phyloP scores from a whole-genome alignment of 2,329 filamentous ascomycete genomes.

The Sporothrix inflata region DNA sequence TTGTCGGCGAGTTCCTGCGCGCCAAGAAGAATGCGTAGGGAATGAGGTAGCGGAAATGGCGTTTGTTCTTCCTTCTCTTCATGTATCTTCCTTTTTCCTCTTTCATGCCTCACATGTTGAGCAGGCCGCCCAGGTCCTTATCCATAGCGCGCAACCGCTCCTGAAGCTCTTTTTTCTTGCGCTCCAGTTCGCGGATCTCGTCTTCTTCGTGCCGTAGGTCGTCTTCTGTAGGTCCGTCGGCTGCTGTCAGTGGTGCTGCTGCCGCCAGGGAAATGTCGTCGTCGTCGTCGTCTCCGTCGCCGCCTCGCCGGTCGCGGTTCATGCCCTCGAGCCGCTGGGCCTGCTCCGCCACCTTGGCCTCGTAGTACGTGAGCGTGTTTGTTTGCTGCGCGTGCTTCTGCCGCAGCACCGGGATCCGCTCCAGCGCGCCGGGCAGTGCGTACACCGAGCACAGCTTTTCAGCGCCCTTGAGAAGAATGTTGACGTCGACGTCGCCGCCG shows the following conservation, averaged over 20 bases:
- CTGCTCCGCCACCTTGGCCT: slow-evolving; percentile 78
- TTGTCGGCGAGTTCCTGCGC: slow-evolving; percentile 66
- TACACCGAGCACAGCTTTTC: slow-evolving; percentile 92
- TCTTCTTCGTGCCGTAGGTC: slow-evolving; percentile 71
- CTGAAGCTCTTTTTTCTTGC: slow-evolving; percentile 60
- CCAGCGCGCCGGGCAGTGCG: slow-evolving; percentile 74
- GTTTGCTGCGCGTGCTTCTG: slow-evolving; percentile 71
- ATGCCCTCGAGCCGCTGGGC: slow-evolving; percentile 71
- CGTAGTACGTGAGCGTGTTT: slow-evolving; percentile 78
- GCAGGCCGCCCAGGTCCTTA: slow-evolving; percentile 58
- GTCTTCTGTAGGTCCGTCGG: slow-evolving; percentile 61
- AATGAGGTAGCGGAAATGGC: too few species aligned
- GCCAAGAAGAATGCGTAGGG: slow-evolving; percentile 40
- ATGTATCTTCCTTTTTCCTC: not conserved
- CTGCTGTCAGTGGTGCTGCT: slow-evolving; percentile 44
- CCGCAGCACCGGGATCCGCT: slow-evolving; percentile 74
- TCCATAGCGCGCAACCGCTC: slow-evolving; percentile 57
- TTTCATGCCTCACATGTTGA: slow-evolving; percentile 53
- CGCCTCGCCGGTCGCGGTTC: slow-evolving; percentile 65
- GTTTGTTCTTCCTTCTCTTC: not conserved
- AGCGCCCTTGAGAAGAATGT: slow-evolving; percentile 80
- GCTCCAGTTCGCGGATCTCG: slow-evolving; percentile 60
- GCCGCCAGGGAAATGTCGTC: slow-evolving; percentile 51
- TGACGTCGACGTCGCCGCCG: slow-evolving; percentile 76
- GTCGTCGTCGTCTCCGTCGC: slow-evolving; percentile 56